Percentiles rank a stretch among this genome's conserved stretches.
phyloP scores from a whole-genome alignment of 2,329 filamentous ascomycete species.

The Mollisiaceae sp. region DNA sequence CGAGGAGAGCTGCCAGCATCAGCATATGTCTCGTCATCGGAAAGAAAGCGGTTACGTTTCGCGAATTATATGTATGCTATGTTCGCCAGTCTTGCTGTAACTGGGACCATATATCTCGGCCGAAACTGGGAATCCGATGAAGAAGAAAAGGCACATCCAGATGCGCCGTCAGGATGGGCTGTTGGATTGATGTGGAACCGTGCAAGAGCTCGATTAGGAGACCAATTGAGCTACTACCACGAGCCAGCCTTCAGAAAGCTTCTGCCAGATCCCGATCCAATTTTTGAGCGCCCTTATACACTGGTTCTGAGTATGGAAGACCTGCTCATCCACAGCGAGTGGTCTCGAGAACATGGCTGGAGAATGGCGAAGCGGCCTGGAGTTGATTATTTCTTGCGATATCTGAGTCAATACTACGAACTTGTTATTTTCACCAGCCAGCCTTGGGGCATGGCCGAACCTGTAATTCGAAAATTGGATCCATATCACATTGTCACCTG shows the following conservation, averaged over 20 bases:
- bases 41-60: conserved; percentile 77
- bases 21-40: conserved; percentile 88
- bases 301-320: conserved; percentile 93
- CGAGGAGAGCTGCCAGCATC: conserved; percentile 74
- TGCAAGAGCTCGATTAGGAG: conserved; percentile 73
- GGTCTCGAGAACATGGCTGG: conserved; percentile 94
- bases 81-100: conserved; percentile 61
- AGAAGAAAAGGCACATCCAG: conserved; percentile 70
- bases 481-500: conserved; percentile 95
- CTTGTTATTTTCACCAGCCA: conserved; percentile 93
- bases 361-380: conserved; percentile 92
- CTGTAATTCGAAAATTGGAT: conserved; percentile 89
- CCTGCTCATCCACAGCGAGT: conserved; percentile 91
- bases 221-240: conserved; percentile 89
- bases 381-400: conserved; percentile 95
- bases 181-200: conserved; percentile 79
- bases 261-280: conserved; percentile 80
- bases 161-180: conserved; percentile 82
- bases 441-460: conserved; percentile 82
- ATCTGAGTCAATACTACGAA: conserved; percentile 97
- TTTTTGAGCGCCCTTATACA: conserved; percentile 85
- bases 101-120: conserved; percentile 69
- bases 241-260: conserved; percentile 95
- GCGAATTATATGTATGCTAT: conserved; percentile 75
- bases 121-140: conserved; percentile 82